A percentile compares a stretch with the other conserved stretches of the same genome.
phyloP scores from a whole-genome alignment of 2,329 filamentous ascomycete species.

The Ceratocystis ficicola region DNA sequence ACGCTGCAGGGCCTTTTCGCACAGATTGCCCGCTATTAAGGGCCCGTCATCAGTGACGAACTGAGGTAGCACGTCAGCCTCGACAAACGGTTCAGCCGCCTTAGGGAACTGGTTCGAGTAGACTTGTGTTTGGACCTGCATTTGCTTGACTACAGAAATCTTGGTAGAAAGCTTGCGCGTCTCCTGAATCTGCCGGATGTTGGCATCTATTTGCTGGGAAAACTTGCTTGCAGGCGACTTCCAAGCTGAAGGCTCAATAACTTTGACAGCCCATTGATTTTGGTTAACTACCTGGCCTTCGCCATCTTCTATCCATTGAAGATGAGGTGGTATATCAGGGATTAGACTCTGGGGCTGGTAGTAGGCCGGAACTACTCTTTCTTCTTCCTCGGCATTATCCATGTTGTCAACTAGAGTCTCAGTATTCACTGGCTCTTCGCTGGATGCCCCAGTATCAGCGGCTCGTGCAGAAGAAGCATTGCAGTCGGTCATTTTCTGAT shows the following conservation, averaged over 20 bases:
- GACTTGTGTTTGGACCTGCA: conserved; percentile 95
- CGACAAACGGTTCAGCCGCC: conserved; percentile 80
- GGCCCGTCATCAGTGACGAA: conserved; percentile 82
- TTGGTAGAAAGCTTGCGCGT: conserved; percentile 92
- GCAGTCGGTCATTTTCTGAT: conserved; percentile 26
- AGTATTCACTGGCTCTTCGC: conserved; percentile 19
- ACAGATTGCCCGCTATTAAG: conserved; percentile 72
- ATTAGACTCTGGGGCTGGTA: conserved; percentile 80
- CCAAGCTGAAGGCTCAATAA: conserved; percentile 66
- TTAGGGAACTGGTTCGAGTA: conserved; percentile 98
- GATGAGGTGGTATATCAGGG: conserved; percentile 64
- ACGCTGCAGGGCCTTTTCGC: conserved; percentile 72
- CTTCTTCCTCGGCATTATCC: conserved; percentile 58
- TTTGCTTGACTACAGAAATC: conserved; percentile 96
- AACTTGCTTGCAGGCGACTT: conserved; percentile 61
- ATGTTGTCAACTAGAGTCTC: conserved; percentile 82
- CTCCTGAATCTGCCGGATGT: conserved; percentile 91
- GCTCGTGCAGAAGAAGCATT: conserved; percentile 29
- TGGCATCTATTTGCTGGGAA: conserved; percentile 70
- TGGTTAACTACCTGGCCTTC: conserved; percentile 84
- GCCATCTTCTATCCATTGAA: conserved; percentile 80
- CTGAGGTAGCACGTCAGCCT: conserved; percentile 76
- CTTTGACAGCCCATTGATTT: conserved; percentile 67
- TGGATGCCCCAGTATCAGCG: conserved; percentile 5
- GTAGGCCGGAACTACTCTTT: conserved; percentile 80